Conservation (phyloP, 208 protist species). For the Leishmania braziliensis region DNA sequence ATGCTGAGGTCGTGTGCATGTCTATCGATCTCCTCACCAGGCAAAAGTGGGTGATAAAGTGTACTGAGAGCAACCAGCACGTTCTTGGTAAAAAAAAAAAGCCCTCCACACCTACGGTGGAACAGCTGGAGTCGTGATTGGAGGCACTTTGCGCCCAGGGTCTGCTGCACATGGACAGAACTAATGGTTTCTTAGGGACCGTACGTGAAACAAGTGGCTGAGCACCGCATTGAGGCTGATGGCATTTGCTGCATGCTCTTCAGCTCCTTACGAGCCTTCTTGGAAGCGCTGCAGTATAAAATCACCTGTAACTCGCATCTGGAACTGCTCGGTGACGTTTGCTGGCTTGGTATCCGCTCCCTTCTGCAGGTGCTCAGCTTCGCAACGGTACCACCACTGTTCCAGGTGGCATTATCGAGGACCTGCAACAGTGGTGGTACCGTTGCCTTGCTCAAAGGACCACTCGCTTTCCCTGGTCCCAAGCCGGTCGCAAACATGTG, state of each 20-base stretch:
- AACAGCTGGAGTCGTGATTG: conserved; percentile 57
- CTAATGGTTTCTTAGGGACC: conserved; percentile 57
- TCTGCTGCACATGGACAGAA: conserved; percentile 74
- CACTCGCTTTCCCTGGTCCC: conserved; percentile 43
- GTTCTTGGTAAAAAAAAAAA: conserved; percentile 53
- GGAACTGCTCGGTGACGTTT: conserved; percentile 60
- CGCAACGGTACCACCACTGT: conserved; percentile 40
- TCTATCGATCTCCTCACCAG: conserved; percentile 42
- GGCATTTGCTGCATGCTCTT: conserved; percentile 40
- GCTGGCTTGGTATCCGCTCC: conserved; percentile 62
- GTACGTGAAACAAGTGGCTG: conserved; percentile 32
- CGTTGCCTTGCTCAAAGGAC: conserved; percentile 56
- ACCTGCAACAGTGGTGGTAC: conserved; percentile 35
- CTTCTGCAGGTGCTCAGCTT: conserved; percentile 63
- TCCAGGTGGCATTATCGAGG: conserved; percentile 45
- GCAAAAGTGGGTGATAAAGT: conserved; percentile 54
- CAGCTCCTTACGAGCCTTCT: conserved; percentile 24
- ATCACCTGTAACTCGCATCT: conserved; percentile 48
- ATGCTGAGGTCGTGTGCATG: conserved; percentile 52
- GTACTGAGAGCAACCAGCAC: conserved; percentile 55
- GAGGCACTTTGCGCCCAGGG: conserved; percentile 40
- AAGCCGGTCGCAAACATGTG: conserved; percentile 28
- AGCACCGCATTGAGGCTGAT: conserved; percentile 23
- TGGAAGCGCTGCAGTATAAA: conserved; percentile 30
- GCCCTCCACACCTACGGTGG: conserved; percentile 29